These are phyloP conservation scores for Acer negundo DNA, from an alignment of 345 rosid species.

Conservation along the genomic window DNA sequence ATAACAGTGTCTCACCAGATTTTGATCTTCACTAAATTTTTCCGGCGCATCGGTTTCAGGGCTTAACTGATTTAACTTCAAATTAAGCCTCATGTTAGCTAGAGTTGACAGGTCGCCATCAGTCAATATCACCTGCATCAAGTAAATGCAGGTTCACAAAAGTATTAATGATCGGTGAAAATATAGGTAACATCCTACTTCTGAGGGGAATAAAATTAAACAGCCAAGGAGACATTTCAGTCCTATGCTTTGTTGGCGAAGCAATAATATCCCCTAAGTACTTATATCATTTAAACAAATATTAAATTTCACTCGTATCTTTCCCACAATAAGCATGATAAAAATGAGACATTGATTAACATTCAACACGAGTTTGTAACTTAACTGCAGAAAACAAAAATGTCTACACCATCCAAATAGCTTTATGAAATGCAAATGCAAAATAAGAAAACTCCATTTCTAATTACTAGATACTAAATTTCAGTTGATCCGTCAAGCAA, in stretches of 20 bases:
- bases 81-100: constrained; percentile 71
- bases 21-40: constrained; percentile 28
- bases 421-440: neutral
- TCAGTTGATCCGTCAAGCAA: neutral
- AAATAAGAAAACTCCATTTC: neutral
- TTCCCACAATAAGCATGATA: neutral
- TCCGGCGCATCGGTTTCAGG: constrained; percentile 24
- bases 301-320: neutral
- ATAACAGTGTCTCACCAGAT: constrained; percentile 42
- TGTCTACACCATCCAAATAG: neutral
- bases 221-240: neutral
- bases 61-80: constrained; percentile 51
- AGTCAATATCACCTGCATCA: constrained; percentile 65
- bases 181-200: neutral
- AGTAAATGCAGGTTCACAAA: neutral
- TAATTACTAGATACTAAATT: neutral
- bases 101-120: constrained; percentile 78
- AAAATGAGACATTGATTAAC: constrained; percentile 1
- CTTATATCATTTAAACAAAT: neutral
- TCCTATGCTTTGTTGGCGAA: neutral
- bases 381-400: neutral
- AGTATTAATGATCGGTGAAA: neutral
- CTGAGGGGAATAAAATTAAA: neutral
- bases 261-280: neutral
- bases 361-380: neutral